Percentiles rank a stretch among this genome's conserved stretches.
Evolutionary conservation across 2,329 filamentous ascomycete species (phyloP).

Genomic region (Talaromyces marneffei): DNA sequence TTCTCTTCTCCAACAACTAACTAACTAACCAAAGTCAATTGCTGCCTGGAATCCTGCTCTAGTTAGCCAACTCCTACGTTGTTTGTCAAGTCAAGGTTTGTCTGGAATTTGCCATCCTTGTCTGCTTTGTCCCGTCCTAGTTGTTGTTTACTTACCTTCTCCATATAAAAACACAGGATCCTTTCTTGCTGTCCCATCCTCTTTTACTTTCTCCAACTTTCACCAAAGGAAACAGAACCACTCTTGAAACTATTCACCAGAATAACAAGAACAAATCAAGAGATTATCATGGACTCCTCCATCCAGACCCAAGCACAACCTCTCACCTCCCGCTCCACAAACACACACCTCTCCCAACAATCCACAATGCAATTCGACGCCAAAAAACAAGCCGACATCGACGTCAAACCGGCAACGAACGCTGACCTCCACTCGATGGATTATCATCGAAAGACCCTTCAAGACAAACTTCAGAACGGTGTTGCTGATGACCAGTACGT

Average conservation of each 20-base stretch:
- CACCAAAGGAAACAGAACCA: neutral
- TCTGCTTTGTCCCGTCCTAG: neutral
- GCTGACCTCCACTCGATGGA: slow-evolving; percentile 36
- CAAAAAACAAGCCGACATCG: slow-evolving; percentile 19
- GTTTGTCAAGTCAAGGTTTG: neutral
- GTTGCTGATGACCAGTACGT: slow-evolving; percentile 32
- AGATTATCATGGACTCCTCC: neutral
- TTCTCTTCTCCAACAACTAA: neutral
- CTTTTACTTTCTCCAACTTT: neutral
- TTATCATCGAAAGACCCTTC: slow-evolving; percentile 38
- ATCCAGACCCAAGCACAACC: slow-evolving; percentile 27
- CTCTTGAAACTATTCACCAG: neutral
- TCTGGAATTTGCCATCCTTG: neutral
- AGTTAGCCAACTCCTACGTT: neutral
- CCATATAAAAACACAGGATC: neutral
- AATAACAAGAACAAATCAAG: neutral
- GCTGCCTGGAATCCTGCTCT: neutral
- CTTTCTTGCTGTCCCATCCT: neutral
- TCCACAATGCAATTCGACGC: slow-evolving; percentile 2
- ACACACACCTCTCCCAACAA: slow-evolving; percentile 31
- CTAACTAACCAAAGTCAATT: neutral
- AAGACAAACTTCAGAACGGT: slow-evolving; percentile 34
- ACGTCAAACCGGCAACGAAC: slow-evolving; percentile 27
- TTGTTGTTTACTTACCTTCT: neutral
- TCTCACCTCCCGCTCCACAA: slow-evolving; percentile 37